A percentile compares a stretch with the other conserved stretches of the same genome.
Conservation (phyloP, 2,329 filamentous ascomycete species). For the Neofusicoccum cordaticola region DNA sequence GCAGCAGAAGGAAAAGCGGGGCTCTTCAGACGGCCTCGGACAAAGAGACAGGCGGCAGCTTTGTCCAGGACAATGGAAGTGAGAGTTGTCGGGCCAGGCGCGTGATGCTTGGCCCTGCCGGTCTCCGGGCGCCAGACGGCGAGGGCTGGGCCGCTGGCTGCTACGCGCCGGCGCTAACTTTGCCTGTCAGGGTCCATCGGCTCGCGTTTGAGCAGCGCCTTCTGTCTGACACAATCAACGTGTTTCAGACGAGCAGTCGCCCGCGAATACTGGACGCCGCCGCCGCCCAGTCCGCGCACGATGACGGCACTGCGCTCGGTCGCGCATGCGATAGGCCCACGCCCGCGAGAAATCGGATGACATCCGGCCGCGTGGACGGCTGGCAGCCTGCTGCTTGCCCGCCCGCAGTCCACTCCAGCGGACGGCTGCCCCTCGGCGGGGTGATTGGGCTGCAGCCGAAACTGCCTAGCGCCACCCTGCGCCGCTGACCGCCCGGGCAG, state of each 20-base stretch:
- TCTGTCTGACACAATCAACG: conserved; percentile 1
- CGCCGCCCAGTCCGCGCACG: background rate
- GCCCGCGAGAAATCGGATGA: background rate
- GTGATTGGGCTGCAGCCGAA: background rate
- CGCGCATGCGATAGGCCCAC: background rate
- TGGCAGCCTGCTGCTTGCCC: background rate
- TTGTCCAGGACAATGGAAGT: background rate
- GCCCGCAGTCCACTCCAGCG: background rate
- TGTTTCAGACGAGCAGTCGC: background rate
- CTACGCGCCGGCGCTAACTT: conserved; percentile 11
- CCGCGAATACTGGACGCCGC: background rate
- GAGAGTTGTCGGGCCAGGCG: background rate
- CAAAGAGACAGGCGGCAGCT: conserved; percentile 5
- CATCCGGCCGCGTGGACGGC: background rate
- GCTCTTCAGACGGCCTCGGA: background rate
- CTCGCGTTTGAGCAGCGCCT: conserved; percentile 5
- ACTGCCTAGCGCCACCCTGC: background rate
- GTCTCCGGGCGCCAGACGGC: background rate
- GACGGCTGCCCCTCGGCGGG: conserved; percentile 9
- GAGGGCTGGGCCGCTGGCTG: conserved; percentile 4
- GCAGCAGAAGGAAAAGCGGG: background rate
- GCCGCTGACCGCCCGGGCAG: conserved; percentile 6
- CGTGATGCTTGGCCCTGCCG: conserved; percentile 13
- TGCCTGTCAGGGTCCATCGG: conserved; percentile 6
- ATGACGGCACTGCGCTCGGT: background rate